Conservation (phyloP, 2,329 filamentous ascomycete species). For the Helicocarpus griseus region DNA sequence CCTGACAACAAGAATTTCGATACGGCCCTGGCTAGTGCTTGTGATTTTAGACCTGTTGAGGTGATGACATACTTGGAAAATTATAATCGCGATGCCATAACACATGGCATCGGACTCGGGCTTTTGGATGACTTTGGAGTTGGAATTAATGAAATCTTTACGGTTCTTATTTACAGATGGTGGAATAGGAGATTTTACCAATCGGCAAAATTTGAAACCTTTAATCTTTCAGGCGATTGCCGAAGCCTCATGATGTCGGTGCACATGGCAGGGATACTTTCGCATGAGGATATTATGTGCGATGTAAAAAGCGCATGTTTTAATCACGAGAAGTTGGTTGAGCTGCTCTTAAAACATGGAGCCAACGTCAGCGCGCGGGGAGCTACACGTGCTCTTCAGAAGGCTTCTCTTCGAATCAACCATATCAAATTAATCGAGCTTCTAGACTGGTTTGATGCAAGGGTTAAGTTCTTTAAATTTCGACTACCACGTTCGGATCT, state of each 20-base stretch:
- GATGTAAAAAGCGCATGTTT: not conserved
- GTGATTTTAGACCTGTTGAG: not conserved
- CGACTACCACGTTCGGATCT: not conserved
- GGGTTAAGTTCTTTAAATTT: not conserved
- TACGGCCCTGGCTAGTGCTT: not conserved
- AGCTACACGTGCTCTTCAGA: not conserved
- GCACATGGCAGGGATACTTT: too few relatives aligned
- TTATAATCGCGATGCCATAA: not conserved
- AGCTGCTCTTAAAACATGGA: slow-evolving; percentile 10
- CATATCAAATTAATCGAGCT: not conserved
- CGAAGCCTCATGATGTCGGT: too few relatives aligned
- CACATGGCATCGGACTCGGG: not conserved
- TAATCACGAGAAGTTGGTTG: not conserved
- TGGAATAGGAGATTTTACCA: too few relatives aligned
- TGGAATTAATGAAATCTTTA: too few relatives aligned
- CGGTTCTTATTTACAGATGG: too few relatives aligned
- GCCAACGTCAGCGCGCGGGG: not conserved
- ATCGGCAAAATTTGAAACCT: too few relatives aligned
- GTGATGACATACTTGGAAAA: not conserved
- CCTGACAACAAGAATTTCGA: not conserved
- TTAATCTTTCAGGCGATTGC: too few relatives aligned
- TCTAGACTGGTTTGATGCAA: not conserved
- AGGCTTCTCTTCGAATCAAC: not conserved
- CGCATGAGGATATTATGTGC: too few relatives aligned
- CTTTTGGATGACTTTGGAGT: too few relatives aligned